A percentile compares a stretch with the other conserved stretches of the same genome.
Evolutionary conservation across 208 protist genomes (phyloP).

Genomic region (Acanthamoeba sp.): DNA sequence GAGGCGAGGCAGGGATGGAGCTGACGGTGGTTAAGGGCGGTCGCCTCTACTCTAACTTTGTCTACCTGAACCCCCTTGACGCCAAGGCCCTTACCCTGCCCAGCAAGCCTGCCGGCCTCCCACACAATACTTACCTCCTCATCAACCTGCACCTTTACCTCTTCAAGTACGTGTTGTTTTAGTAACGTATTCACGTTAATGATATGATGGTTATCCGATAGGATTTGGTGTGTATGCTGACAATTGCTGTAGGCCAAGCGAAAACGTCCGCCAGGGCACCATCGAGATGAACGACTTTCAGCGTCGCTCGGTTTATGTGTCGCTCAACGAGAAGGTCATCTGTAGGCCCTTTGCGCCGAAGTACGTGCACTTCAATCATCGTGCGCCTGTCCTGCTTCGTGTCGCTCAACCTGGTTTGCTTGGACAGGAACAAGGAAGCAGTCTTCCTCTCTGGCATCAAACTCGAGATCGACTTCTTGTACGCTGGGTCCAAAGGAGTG

Average conservation of each 20-base stretch:
- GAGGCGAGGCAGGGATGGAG: not conserved
- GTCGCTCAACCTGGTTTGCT: not conserved
- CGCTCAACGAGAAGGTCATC: constrained; percentile 36
- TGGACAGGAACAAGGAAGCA: not conserved
- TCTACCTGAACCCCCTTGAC: not conserved
- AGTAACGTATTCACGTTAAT: not conserved
- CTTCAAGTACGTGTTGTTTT: constrained; percentile 50
- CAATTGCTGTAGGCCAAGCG: not conserved
- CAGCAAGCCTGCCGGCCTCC: not conserved
- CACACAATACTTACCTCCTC: constrained; percentile 28
- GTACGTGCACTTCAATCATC: not conserved
- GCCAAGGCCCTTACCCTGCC: not conserved
- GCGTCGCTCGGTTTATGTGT: constrained; percentile 29
- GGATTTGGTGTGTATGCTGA: not conserved
- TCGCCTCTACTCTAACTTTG: constrained; percentile 18
- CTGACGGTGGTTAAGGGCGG: not conserved
- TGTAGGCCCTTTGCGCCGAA: constrained; percentile 17
- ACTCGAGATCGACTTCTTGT: constrained; percentile 44
- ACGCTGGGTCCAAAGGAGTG: not conserved
- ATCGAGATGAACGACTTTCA: constrained; percentile 42
- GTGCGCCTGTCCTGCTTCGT: not conserved
- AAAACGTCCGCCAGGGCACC: not conserved
- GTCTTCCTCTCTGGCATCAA: constrained; percentile 35
- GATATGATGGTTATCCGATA: not conserved
- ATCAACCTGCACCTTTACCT: constrained; percentile 26